A percentile compares a stretch with the other conserved stretches of the same genome.
These are phyloP conservation scores for Acacia pycnantha DNA, from an alignment of 331 rosid species.

Conservation along the genomic window DNA sequence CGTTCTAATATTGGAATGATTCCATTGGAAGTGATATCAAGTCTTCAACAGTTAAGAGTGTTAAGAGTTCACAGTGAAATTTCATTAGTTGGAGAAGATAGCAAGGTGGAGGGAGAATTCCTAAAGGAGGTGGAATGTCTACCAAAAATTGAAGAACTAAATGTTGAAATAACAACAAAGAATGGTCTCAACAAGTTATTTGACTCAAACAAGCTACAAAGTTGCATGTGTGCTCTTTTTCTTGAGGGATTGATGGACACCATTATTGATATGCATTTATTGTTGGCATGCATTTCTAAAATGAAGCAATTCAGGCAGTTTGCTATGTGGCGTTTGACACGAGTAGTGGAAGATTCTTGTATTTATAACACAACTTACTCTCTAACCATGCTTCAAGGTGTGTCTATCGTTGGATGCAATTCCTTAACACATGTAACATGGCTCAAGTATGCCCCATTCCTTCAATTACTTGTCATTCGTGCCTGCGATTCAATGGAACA, in stretches of 20 bases:
- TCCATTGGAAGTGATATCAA: background rate
- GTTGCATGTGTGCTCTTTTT: background rate
- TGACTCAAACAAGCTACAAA: background rate
- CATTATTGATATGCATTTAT: background rate
- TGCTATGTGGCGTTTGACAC: accelerated
- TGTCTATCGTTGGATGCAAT: background rate
- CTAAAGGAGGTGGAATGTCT: background rate
- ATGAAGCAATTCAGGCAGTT: background rate
- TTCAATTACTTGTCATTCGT: accelerated
- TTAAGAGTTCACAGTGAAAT: background rate
- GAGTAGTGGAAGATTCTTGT: background rate
- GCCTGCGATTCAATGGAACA: background rate
- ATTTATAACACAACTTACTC: background rate
- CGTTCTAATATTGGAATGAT: accelerated
- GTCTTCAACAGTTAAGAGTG: background rate
- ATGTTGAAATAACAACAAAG: background rate
- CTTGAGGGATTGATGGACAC: accelerated
- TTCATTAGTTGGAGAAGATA: too few relatives aligned
- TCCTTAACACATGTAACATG: background rate
- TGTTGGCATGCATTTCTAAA: background rate
- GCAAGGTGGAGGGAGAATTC: background rate
- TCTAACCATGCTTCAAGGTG: background rate
- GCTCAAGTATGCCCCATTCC: constrained; percentile 12
- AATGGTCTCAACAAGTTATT: background rate
- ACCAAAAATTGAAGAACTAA: background rate